A percentile compares a stretch with the other conserved stretches of the same genome.
phyloP scores from a whole-genome alignment of 176 grass and related monocot genomes.

The Hsuehochloa calcarea region DNA sequence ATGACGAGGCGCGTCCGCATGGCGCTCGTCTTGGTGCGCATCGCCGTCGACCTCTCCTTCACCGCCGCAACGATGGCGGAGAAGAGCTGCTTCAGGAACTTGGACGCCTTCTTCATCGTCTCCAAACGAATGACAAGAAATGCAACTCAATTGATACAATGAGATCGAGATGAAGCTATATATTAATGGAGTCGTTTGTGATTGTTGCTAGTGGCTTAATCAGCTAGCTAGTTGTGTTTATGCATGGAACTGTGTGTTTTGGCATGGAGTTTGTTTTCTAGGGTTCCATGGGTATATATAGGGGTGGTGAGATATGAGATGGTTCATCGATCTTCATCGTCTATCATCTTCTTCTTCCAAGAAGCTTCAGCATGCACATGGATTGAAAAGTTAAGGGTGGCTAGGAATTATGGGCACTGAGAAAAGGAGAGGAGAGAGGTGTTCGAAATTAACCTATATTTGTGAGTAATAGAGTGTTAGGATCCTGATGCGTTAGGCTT shows the following conservation, averaged over 20 bases:
- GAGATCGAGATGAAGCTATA: conserved; percentile 2
- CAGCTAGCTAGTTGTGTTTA: background rate
- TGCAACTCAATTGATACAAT: background rate
- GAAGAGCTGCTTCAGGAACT: conserved; percentile 79
- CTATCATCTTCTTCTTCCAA: conserved; percentile 14
- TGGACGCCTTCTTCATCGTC: conserved; percentile 80
- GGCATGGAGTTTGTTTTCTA: conserved; percentile 61
- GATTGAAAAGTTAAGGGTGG: conserved; percentile 1
- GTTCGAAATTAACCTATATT: too few relatives aligned
- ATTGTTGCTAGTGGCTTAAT: background rate
- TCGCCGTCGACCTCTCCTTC: conserved; percentile 54
- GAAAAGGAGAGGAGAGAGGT: background rate
- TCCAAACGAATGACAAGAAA: conserved; percentile 14
- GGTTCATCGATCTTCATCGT: background rate
- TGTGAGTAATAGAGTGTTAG: too few relatives aligned
- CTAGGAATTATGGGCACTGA: conserved; percentile 38
- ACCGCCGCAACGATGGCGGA: conserved; percentile 45
- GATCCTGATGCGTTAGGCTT: too few relatives aligned
- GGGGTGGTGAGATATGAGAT: background rate
- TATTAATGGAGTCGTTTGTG: background rate
- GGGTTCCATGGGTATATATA: conserved; percentile 66
- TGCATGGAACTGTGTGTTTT: conserved; percentile 31
- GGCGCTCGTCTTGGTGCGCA: conserved; percentile 62
- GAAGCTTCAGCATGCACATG: conserved; percentile 46
- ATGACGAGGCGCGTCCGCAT: conserved; percentile 64